Evolutionary conservation across 1,284 basidiomycete genomes (phyloP).

Genomic region (Pyrrhoderma lamaoense): DNA sequence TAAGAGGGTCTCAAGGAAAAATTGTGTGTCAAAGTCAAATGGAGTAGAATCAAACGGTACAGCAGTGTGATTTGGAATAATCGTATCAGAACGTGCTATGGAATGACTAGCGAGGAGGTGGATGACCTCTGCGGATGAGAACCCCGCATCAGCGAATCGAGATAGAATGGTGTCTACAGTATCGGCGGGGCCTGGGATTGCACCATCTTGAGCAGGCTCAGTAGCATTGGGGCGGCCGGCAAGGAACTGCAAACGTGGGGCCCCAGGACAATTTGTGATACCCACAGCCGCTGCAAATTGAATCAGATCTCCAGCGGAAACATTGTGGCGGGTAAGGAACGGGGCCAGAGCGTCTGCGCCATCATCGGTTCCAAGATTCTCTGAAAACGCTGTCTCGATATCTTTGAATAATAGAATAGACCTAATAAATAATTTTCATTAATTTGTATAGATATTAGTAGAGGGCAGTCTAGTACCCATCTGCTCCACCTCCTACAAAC

Average conservation of each 20-base stretch:
- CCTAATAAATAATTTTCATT: not conserved
- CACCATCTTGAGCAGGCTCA: constrained; percentile 24
- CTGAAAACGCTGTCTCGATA: constrained; percentile 21
- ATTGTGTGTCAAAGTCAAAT: constrained; percentile 20
- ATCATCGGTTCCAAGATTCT: constrained; percentile 26
- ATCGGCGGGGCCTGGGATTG: constrained; percentile 26
- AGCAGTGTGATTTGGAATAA: constrained; percentile 14
- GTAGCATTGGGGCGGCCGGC: constrained; percentile 23
- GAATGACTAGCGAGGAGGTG: constrained; percentile 23
- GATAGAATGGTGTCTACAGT: constrained; percentile 25
- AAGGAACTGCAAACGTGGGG: constrained; percentile 25
- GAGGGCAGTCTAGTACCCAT: constrained; percentile 5
- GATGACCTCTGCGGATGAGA: constrained; percentile 27
- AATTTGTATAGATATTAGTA: not conserved
- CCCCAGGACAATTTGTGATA: constrained; percentile 27
- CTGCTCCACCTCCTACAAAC: constrained; percentile 13
- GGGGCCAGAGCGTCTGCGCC: constrained; percentile 24
- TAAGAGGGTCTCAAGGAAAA: constrained; percentile 20
- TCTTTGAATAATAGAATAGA: not conserved
- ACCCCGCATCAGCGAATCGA: constrained; percentile 23
- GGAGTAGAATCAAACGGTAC: constrained; percentile 21
- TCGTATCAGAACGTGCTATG: constrained; percentile 19
- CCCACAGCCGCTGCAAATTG: constrained; percentile 28
- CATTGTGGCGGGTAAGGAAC: constrained; percentile 23
- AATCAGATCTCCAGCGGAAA: constrained; percentile 26